Base-by-base conservation (phyloP, 179 eudicot genomes). In the Gypsophila paniculata region DNA sequence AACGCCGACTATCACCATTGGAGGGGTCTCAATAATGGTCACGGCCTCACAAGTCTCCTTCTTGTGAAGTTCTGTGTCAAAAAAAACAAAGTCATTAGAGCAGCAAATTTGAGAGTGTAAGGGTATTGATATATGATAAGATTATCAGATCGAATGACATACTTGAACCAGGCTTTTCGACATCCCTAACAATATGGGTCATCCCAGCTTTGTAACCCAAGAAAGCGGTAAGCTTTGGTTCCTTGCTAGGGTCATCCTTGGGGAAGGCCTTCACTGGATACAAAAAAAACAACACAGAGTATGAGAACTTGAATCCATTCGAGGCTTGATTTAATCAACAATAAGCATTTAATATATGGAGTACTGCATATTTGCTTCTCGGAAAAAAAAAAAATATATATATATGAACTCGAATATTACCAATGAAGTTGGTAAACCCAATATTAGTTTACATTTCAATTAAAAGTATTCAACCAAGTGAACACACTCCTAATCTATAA, bases 121-220 rank as follows among this genome's bases (percentile, higher is more conserved):
- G 15, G 11, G 6, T 42, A 21, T 59, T 13, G 1, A 25, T 0
- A 13, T 46, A 18, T 7, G 48, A 21, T 1, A 0, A 9, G 8
- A 11, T n/a, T 6, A 8, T 1, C 2, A 6, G 2, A 13, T 0
- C 7, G 15, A 32, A 5, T 2, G 4, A 70, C 89, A 77, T 71
- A 91, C 97, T 91, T 75, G 97, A 91, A 42, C 97, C 97, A 0
- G 97, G 97, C 78, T 91, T 91, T 42, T 91, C 97, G 11, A 91
- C 97, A 71, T 91, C 97, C 68, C 96, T 83, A 46, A 91, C 93
- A 77, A 91, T 88, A 72, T 91, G 97, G 8, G 97, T 88, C 97
- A 91, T 91, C 59, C 97, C 97, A 78, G 97, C 93, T 76, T 91
- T 91, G 89, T 91, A 89, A 1, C 97, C 97, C 74, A 91, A 76